Base-by-base conservation (phyloP, 495 filamentous ascomycete species). In the Talaromyces nanjingensis region DNA sequence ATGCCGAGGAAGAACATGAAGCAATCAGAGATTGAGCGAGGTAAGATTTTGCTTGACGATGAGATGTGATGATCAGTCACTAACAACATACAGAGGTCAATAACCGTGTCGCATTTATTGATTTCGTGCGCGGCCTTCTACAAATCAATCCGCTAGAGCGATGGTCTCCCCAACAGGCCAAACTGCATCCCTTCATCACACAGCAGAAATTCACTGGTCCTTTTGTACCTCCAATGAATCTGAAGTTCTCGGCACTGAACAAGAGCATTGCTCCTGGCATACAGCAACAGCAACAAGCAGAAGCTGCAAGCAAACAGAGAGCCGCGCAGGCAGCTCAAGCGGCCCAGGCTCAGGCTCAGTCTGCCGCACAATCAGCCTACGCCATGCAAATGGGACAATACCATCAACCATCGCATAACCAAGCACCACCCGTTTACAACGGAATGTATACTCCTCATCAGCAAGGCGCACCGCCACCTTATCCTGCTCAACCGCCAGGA, bases 1-100 rank as follows among this genome's bases (percentile, higher is more conserved):
- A 96, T 99, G 93, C 96, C 96, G 31, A 80, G 96, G 71, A 99
- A 99, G 78, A 96, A 97, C 66, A 99, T 99, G 96, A 99, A 99
- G 78, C 96, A 89, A 67, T 87, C 86, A 65, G 96, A 99, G 74
- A 87, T 98, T 65, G 96, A 99, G 63, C 81, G 94, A 89, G 96
- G 96, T 97, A 81, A 66, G 86, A 73, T 31, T 25, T 47, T 4
- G 7, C 37, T 42, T 60, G 56, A 62, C 20, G 29, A 33, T 54
- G n/a, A 8, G 22, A 42, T n/a, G 49, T 20, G 53, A 14, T 14
- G 24, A 56, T 56, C 22, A 29, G 9, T 27, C 12, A 24, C 72
- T 79, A 68, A 82, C 63, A 42, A 53, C 45, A 47, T 22, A 25
- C 70, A 99, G 96, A 99, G 85, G 92, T 99, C 85, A 94, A 93